Evolutionary conservation across 1,284 basidiomycete genomes (phyloP), one percentile per base, ranked within the genome.

Genomic region (Irpex rosettiformis): DNA sequence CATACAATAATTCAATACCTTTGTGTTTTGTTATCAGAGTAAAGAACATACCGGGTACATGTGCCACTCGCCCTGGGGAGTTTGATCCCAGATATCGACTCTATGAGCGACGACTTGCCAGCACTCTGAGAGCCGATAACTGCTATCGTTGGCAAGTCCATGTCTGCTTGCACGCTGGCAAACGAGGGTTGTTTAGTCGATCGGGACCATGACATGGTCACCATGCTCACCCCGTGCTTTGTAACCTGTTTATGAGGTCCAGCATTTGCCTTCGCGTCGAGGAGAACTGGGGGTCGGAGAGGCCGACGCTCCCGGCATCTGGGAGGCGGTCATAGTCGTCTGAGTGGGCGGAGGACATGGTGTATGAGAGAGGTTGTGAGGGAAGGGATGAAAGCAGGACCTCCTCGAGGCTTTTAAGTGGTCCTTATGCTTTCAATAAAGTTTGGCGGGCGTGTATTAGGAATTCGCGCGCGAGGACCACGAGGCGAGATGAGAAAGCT

Each of bases 21-120:
- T 37, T 13, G 29, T 3, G n/a, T 29, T 13, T 28, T 25, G 2
- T 18, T 22, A 2, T 45, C n/a, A 18, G 1, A 54, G 8, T 21
- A 22, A 55, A n/a, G 8, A 29, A 42, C 60, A 24, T 55, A 67
- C 83, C 87, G 74, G 1, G 88, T 90, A 62, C 88, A 90, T 0
- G 82, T 83, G 1, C 81, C 82, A n/a, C 73, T 69, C 6, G 84
- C 83, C 11, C 86, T 78, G 33, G 86, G 87, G 0, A 90, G 71
- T 0, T 78, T 86, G 43, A 90, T 80, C 0, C 85, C 86, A 10
- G 83, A 86, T 43, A 90, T 87, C 0, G 84, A 78, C 61, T 89
- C 88, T 11, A 89, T 88, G 4, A 89, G 73, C 0, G 85, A 88
- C 0, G 85, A 87, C 62, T 89, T 90, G 0, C 88, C 88, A 0